Conservation (phyloP, 2,329 filamentous ascomycete genomes). For the Neonectria coccinea region DNA sequence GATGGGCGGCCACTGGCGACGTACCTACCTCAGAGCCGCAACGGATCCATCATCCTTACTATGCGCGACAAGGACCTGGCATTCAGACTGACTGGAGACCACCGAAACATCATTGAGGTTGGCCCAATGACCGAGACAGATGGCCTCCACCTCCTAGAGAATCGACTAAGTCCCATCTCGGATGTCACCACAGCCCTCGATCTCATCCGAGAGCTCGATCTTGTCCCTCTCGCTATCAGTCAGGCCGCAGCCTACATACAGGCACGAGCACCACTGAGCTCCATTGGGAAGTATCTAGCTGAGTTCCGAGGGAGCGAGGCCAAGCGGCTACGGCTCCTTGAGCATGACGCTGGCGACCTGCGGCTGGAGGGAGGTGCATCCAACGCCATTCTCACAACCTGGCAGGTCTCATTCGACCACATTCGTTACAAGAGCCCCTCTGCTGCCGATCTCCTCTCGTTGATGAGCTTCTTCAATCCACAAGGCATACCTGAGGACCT, state of each 20-base stretch:
- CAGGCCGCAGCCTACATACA: constrained; percentile 8
- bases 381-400: neutral
- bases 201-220: neutral
- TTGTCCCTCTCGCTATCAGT: constrained; percentile 7
- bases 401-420: neutral
- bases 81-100: neutral
- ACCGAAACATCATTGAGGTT: neutral
- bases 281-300: constrained; percentile 1
- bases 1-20: neutral
- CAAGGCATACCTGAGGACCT: constrained; percentile 12
- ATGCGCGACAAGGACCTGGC: neutral
- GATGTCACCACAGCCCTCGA: neutral
- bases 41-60: constrained; percentile 2
- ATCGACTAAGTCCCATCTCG: neutral
- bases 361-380: neutral
- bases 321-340: constrained; percentile 8
- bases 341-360: neutral
- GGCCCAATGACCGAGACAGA: constrained; percentile 6
- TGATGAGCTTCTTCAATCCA: constrained; percentile 21
- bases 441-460: constrained; percentile 15
- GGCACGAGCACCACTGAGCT: neutral
- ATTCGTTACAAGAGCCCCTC: neutral
- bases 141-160: neutral
- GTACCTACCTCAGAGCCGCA: constrained; percentile 11
- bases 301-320: constrained; percentile 6